Evolutionary conservation across 1,284 basidiomycete species (phyloP).

Genomic region (Uromyces viciae-fabae): DNA sequence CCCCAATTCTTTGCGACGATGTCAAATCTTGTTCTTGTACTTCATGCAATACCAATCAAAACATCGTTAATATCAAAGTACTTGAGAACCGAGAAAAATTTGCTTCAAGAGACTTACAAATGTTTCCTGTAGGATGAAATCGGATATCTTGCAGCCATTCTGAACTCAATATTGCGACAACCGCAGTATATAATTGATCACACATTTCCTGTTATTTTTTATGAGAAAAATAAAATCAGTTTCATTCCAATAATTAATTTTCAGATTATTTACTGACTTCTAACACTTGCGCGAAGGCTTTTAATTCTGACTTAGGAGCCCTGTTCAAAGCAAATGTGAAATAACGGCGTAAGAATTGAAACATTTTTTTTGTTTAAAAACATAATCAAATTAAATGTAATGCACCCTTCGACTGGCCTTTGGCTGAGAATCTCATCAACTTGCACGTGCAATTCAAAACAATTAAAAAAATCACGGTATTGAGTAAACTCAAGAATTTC

Average conservation of each 20-base stretch:
- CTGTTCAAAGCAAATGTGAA: not conserved
- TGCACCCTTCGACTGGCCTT: slow-evolving; percentile 33
- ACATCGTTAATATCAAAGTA: not conserved
- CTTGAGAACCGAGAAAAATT: not conserved
- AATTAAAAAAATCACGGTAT: slow-evolving; percentile 42
- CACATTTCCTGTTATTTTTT: slow-evolving; percentile 21
- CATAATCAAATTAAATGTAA: too few species aligned
- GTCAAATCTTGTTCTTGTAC: slow-evolving; percentile 39
- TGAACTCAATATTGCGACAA: slow-evolving; percentile 30
- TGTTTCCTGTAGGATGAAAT: slow-evolving; percentile 15
- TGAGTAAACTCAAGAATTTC: slow-evolving; percentile 44
- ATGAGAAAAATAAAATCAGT: not conserved
- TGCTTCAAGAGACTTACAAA: too few species aligned
- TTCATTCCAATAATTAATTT: not conserved
- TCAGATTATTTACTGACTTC: too few species aligned
- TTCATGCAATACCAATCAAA: not conserved
- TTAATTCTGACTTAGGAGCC: slow-evolving; percentile 1
- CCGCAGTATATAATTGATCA: slow-evolving; percentile 27
- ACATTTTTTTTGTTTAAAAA: not conserved
- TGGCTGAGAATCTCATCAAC: slow-evolving; percentile 43
- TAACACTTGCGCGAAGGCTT: slow-evolving; percentile 31
- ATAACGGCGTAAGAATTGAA: not conserved
- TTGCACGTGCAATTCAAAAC: slow-evolving; percentile 39
- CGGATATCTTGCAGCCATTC: slow-evolving; percentile 38
- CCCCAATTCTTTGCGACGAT: slow-evolving; percentile 64